Evolutionary conservation across 1,139 yeast species (phyloP), one percentile per base, ranked within the genome.

Genomic region (Zygotorulaspora mrakii): DNA sequence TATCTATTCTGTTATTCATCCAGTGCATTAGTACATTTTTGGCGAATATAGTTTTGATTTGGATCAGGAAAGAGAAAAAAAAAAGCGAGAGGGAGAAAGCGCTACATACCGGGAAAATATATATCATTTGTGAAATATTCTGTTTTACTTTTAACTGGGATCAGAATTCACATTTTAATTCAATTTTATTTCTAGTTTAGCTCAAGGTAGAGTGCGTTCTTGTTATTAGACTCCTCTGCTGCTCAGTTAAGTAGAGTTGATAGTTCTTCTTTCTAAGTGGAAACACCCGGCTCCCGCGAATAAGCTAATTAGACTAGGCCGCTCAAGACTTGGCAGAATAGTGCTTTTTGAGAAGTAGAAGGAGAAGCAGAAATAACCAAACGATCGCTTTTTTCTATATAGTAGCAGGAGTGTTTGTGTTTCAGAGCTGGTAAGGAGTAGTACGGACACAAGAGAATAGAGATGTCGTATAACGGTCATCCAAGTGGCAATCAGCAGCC

Each of bases 391-490:
- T 16, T 28, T 28, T 28, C 20, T 17, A 17, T 17, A 16, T 8
- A 9, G 14, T 16, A 17, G 16, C 20, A 14, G 17, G 4, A 28
- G 17, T 11, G n/a, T 10, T 14, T 28, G 7, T 4, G 18, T 9
- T 28, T 4, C n/a, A 17, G 31, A 10, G 21, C 9, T 9, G 9
- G 31, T 28, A 28, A 28, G 31, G 13, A 28, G 16, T n/a, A 28
- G 16, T n/a, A 28, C 14, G 31, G 11, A 28, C 13, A 28, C 11
- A 20, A 16, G 14, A 16, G 31, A 28, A 25, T 24, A 18, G 36
- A 37, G 35, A 43, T 45, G 47, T 48, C 50, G 40, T 46, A 46
- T 29, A 38, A 38, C 40, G 46, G 45, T 29, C 46, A 43, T 39
- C 46, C 46, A 24, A 37, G 37, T 35, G 40, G 27, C 17, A 31